Base-by-base conservation (phyloP, 768 basidiomycete species). In the Termitomyces eurrhizus region DNA sequence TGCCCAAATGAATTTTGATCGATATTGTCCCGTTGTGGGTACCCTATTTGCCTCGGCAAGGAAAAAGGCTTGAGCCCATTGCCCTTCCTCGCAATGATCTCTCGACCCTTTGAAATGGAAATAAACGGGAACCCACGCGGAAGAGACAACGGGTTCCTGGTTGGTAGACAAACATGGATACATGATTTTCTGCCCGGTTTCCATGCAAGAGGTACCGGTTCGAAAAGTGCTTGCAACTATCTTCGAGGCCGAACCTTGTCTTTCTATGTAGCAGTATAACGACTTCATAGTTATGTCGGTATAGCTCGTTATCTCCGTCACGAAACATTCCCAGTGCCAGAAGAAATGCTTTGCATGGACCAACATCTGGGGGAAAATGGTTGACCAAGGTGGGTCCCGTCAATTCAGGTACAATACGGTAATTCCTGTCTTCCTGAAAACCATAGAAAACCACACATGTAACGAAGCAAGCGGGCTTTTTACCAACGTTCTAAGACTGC, bases 111-210 rank as follows among this genome's bases (percentile, higher is more conserved):
- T 52, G 55, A 32, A 54, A 54, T 58, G 56, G 52, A 33, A 35
- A 14, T 33, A 39, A 44, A 56, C 50, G 56, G 52, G 24, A 24
- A 26, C 16, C 24, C 46, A 41, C 41, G 39, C 39, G 44, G 42
- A 39, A 26, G 26, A 16, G 21, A 8, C 33, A 55, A 45, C 55
- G 50, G 52, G 62, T 63, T 63, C 62, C 62, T 60, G 62, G 62
- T 59, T 46, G 54, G 55, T 55, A 56, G 29, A 59, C 35, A 12
- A 52, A n/a, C 58, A 21, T 59, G 58, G 62, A 51, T 49, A 62
- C 62, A 50, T 18, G 53, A 59, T 11, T 52, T 62, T 51, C 58
- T 59, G 49, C 58, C 58, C 49, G 50, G 55, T 56, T 56, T 62
- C 62, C 45, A 60, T 26, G 26, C 39, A 53, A 50, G 24, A 26